Conservation (phyloP, 2,329 filamentous ascomycete species). For the Cyclaneusma minus region DNA sequence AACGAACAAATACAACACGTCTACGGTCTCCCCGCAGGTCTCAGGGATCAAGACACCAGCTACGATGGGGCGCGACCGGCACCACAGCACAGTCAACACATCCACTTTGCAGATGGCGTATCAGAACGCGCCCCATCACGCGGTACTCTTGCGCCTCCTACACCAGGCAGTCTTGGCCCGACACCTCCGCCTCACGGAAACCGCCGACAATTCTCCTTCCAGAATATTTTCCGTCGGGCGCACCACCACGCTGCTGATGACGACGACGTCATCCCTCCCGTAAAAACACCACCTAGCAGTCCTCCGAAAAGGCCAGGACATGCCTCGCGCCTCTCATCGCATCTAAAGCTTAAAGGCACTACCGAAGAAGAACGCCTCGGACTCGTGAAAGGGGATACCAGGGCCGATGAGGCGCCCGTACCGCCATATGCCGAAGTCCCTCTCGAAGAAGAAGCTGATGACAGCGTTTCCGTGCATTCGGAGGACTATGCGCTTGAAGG, state of each 20-base stretch:
- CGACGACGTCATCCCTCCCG: too few relatives aligned
- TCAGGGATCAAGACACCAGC: conserved; percentile 25
- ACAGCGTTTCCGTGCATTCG: too few relatives aligned
- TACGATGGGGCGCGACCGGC: conserved; percentile 30
- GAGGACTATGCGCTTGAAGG: too few relatives aligned
- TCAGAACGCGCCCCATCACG: conserved; percentile 7
- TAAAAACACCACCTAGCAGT: too few relatives aligned
- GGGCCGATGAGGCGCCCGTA: conserved; percentile 4
- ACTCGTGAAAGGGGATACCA: conserved; percentile 60
- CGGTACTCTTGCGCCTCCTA: conserved; percentile 33
- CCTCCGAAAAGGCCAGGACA: conserved; percentile 8
- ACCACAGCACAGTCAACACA: too few relatives aligned
- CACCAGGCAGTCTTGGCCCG: conserved; percentile 5
- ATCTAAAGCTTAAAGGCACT: conserved; percentile 29
- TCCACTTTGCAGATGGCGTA: conserved; percentile 28
- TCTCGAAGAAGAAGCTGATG: too few relatives aligned
- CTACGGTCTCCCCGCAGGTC: conserved; percentile 31
- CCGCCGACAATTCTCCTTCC: conserved; percentile 79
- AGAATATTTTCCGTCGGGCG: conserved; percentile 50
- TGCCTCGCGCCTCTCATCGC: conserved; percentile 2
- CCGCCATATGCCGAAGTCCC: conserved; percentile 10
- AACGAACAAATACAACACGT: conserved; percentile 25
- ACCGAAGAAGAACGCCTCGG: conserved; percentile 76
- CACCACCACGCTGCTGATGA: too few relatives aligned
- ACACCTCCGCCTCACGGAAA: conserved; percentile 47